phyloP scores from a whole-genome alignment of 2,329 filamentous ascomycete genomes.

The Penicillium concentricum region DNA sequence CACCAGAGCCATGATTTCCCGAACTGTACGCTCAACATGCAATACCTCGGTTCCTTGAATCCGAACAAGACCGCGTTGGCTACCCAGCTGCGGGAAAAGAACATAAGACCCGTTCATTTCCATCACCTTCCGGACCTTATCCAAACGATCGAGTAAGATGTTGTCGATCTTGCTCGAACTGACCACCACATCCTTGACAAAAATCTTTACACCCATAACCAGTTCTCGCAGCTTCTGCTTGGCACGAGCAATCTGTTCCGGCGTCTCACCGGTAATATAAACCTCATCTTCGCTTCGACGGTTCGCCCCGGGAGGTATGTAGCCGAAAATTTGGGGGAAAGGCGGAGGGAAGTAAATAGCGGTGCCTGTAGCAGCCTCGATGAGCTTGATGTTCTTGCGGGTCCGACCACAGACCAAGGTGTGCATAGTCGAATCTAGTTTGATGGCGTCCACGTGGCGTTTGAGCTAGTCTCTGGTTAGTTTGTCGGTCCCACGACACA shows the following conservation, averaged over 20 bases:
- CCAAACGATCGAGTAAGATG: conserved; percentile 83
- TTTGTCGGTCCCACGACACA: conserved; percentile 8
- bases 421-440: conserved; percentile 82
- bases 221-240: conserved; percentile 90
- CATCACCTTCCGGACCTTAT: conserved; percentile 97
- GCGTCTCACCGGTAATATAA: conserved; percentile 88
- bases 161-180: conserved; percentile 92
- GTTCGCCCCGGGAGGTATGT: conserved; percentile 76
- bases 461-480: conserved; percentile 45
- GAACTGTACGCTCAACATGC: conserved; percentile 90
- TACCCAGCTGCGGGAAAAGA: conserved; percentile 83
- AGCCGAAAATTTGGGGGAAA: conserved; percentile 88
- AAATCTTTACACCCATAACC: conserved; percentile 75
- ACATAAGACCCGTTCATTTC: conserved; percentile 96
- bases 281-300: conserved; percentile 85
- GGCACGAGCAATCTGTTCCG: conserved; percentile 79
- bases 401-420: conserved; percentile 90
- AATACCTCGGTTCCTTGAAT: conserved; percentile 92
- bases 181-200: conserved; percentile 88
- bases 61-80: conserved; percentile 77
- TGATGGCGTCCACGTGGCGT: conserved; percentile 69
- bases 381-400: conserved; percentile 95
- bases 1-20: conserved; percentile 93
- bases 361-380: conserved; percentile 91
- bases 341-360: conserved; percentile 97